Evolutionary conservation across 305 asterid species (phyloP).

Genomic region (Solanum hybrid): DNA sequence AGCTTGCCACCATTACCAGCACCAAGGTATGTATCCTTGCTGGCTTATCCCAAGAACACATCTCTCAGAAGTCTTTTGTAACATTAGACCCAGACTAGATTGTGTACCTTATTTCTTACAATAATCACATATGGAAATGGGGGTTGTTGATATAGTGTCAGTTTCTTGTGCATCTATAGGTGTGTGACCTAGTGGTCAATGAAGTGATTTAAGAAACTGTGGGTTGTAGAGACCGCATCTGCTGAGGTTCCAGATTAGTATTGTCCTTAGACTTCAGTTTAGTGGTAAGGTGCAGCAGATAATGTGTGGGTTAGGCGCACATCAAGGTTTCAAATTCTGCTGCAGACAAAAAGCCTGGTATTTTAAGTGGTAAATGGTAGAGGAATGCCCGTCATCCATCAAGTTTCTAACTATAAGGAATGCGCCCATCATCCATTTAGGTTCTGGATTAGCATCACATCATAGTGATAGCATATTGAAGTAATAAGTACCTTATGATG

Average conservation of each 20-base stretch:
- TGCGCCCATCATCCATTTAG: neutral
- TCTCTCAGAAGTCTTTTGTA: neutral
- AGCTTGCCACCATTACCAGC: slow-evolving; percentile 53
- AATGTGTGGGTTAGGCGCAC: neutral
- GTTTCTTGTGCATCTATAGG: neutral
- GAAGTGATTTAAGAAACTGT: neutral
- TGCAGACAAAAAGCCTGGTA: neutral
- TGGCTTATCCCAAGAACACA: neutral
- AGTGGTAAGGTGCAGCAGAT: neutral
- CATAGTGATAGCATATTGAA: neutral
- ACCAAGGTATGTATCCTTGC: slow-evolving; percentile 40
- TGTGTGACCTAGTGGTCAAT: neutral
- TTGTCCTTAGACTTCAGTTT: neutral
- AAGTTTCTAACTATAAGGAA: neutral
- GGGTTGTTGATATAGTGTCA: neutral
- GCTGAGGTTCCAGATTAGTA: neutral
- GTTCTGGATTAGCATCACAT: neutral
- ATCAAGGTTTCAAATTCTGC: neutral
- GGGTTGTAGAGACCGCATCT: neutral
- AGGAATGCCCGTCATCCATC: neutral
- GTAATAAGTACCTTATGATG: neutral
- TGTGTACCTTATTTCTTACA: neutral
- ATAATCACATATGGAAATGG: neutral
- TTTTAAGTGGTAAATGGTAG: neutral
- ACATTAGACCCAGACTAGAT: neutral